Evolutionary conservation across 306 rosid species (phyloP).

Genomic region (Rubus parviflorus): DNA sequence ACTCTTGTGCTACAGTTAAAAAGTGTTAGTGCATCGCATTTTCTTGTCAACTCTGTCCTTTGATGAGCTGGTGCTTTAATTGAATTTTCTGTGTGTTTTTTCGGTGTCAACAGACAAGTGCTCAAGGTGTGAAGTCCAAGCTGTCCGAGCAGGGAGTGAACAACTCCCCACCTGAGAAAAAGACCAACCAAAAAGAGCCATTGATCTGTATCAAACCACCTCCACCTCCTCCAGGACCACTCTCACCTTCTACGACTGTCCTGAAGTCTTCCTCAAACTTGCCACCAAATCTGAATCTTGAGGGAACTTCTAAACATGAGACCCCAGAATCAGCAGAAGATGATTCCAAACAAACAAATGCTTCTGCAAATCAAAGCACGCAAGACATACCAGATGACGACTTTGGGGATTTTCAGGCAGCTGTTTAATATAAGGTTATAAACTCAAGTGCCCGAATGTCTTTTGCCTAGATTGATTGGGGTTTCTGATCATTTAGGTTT

Average conservation of each 20-base stretch:
- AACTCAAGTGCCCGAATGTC: slow-evolving; percentile 7
- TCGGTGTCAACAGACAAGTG: slow-evolving; percentile 55
- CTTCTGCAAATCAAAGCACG: slow-evolving; percentile 44
- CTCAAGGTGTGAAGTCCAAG: slow-evolving; percentile 55
- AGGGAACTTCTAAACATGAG: slow-evolving; percentile 41
- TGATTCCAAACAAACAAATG: slow-evolving; percentile 29
- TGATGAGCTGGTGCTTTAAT: slow-evolving; percentile 2
- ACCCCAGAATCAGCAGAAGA: slow-evolving; percentile 27
- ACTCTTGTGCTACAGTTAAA: slow-evolving; percentile 82
- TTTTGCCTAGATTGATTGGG: slow-evolving; percentile 15
- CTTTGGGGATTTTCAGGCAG: slow-evolving; percentile 93
- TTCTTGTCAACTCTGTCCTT: slow-evolving; percentile 12
- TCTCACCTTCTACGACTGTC: slow-evolving; percentile 45
- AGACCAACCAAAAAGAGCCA: slow-evolving; percentile 52
- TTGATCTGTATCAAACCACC: slow-evolving; percentile 58
- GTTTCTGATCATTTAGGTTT: slow-evolving; percentile 28
- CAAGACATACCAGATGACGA: slow-evolving; percentile 69
- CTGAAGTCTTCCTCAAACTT: slow-evolving; percentile 40
- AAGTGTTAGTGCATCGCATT: slow-evolving; percentile 48
- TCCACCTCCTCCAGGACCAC: slow-evolving; percentile 81
- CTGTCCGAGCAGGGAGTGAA: slow-evolving; percentile 53
- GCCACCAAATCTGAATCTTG: slow-evolving; percentile 50
- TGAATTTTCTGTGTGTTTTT: slow-evolving; percentile 9
- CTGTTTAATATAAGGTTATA: slow-evolving; percentile 43
- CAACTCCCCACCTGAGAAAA: slow-evolving; percentile 49